A percentile compares a stretch with the other conserved stretches of the same genome.
Conservation (phyloP, 73 alveolate species). For the Blepharisma japonicum region DNA sequence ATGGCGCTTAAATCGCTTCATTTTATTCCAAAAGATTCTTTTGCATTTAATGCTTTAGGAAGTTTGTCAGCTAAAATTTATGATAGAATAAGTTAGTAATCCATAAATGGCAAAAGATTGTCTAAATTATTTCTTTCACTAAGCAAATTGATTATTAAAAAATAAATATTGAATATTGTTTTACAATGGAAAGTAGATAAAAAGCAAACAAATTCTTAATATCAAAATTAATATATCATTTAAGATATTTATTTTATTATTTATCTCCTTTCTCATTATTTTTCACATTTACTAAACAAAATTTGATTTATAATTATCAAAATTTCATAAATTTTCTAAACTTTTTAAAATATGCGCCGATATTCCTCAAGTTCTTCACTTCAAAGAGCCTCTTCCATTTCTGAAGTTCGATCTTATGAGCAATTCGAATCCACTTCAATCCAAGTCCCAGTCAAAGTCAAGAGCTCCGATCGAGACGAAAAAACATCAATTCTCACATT, state of each 20-base stretch:
- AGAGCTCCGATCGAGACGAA: slow-evolving; percentile 47
- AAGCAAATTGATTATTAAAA: no score
- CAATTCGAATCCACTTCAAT: not conserved
- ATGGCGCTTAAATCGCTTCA: slow-evolving; percentile 4
- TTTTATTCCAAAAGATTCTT: not conserved
- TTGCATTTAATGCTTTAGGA: not conserved
- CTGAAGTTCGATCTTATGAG: not conserved
- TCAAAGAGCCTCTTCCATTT: not conserved
- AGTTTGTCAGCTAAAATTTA: slow-evolving; percentile 25
- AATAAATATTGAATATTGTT: no score
- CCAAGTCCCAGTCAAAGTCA: slow-evolving; percentile 39
- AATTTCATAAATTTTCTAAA: no score
- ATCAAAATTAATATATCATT: no score
- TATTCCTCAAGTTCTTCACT: slow-evolving; percentile 21
- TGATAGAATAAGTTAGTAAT: slow-evolving; percentile 25
- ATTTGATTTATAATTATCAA: no score
- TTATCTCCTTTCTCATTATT: no score
- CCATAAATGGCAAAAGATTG: not conserved
- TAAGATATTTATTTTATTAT: no score
- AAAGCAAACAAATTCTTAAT: no score
- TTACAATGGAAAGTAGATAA: no score
- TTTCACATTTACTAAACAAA: no score
- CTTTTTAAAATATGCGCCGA: slow-evolving; percentile 18
- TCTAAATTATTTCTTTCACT: no score
- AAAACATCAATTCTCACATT: slow-evolving; percentile 14